These are phyloP conservation scores for Claviceps capensis DNA, from an alignment of 2,329 filamentous ascomycete species.

Conservation along the genomic window DNA sequence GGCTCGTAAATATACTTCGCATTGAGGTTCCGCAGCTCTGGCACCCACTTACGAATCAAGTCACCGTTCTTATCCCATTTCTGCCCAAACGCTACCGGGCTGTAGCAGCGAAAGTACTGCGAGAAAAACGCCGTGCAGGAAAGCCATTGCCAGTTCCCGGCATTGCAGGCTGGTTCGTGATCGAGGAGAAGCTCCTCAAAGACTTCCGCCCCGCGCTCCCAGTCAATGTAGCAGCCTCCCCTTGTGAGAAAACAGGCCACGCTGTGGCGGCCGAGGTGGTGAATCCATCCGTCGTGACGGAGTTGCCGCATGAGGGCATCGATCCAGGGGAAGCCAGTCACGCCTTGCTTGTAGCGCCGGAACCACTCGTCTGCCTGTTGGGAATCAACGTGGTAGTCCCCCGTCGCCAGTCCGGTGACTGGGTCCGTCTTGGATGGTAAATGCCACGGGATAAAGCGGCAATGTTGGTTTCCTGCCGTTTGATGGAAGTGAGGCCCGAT, in stretches of 20 bases:
- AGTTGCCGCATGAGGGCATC: conserved; percentile 70
- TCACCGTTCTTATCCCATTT: conserved; percentile 61
- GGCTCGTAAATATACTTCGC: conserved; percentile 69
- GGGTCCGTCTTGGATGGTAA: conserved; percentile 45
- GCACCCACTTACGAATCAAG: conserved; percentile 52
- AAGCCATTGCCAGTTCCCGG: conserved; percentile 69
- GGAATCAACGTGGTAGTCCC: conserved; percentile 50
- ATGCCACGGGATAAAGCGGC: conserved; percentile 70
- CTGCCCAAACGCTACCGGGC: conserved; percentile 56
- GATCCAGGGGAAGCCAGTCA: conserved; percentile 69
- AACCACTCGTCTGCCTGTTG: conserved; percentile 51
- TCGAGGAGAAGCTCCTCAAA: conserved; percentile 67
- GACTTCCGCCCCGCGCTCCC: conserved; percentile 66
- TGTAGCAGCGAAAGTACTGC: conserved; percentile 59
- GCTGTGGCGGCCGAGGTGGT: conserved; percentile 64
- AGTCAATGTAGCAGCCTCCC: conserved; percentile 64
- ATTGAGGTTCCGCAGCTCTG: conserved; percentile 48
- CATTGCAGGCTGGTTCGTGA: conserved; percentile 60
- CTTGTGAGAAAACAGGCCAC: conserved; percentile 71
- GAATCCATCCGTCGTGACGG: conserved; percentile 60
- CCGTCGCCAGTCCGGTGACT: conserved; percentile 34
- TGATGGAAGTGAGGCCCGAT: conserved; percentile 51
- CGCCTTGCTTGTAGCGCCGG: conserved; percentile 51
- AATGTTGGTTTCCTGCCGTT: conserved; percentile 49
- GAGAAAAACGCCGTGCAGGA: conserved; percentile 62